A percentile compares a stretch with the other conserved stretches of the same genome.
Evolutionary conservation across 768 basidiomycete species (phyloP).

Genomic region (Suillus plorans): DNA sequence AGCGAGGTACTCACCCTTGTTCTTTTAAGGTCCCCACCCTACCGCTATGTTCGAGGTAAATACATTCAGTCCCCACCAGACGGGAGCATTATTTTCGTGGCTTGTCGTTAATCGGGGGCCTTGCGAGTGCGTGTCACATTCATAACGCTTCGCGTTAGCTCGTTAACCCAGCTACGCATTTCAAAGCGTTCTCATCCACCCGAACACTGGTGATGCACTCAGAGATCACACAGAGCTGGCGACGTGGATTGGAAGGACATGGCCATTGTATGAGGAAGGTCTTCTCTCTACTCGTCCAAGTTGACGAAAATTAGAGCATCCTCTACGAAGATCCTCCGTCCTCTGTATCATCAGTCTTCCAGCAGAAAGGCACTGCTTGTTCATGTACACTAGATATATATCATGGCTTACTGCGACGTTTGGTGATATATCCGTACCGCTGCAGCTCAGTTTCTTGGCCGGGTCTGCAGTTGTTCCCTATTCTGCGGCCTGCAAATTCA

Average conservation of each 20-base stretch:
- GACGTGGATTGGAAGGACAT: constrained; percentile 66
- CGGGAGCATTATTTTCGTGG: constrained; percentile 68
- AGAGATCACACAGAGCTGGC: constrained; percentile 63
- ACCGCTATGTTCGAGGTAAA: constrained; percentile 74
- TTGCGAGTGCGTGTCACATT: constrained; percentile 55
- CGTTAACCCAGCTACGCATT: constrained; percentile 1
- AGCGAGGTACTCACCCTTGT: background rate
- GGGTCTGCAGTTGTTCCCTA: too few species aligned
- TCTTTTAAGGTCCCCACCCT: constrained; percentile 57
- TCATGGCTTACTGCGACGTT: too few species aligned
- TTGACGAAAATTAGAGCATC: too few species aligned
- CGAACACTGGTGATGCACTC: constrained; percentile 57
- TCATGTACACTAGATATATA: too few species aligned
- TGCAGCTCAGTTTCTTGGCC: too few species aligned
- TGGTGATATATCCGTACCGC: too few species aligned
- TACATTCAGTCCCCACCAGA: constrained; percentile 64
- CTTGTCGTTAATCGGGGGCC: constrained; percentile 67
- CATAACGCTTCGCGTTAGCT: background rate
- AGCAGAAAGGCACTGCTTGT: too few species aligned
- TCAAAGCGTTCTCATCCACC: constrained; percentile 65
- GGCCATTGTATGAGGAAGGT: constrained; percentile 50
- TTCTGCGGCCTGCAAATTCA: too few species aligned
- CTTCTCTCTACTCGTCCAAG: constrained; percentile 18
- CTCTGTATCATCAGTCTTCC: too few species aligned
- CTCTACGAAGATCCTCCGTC: too few species aligned